Conservation (phyloP, 495 filamentous ascomycete genomes). For the Aspergillus sclerotioniger region DNA sequence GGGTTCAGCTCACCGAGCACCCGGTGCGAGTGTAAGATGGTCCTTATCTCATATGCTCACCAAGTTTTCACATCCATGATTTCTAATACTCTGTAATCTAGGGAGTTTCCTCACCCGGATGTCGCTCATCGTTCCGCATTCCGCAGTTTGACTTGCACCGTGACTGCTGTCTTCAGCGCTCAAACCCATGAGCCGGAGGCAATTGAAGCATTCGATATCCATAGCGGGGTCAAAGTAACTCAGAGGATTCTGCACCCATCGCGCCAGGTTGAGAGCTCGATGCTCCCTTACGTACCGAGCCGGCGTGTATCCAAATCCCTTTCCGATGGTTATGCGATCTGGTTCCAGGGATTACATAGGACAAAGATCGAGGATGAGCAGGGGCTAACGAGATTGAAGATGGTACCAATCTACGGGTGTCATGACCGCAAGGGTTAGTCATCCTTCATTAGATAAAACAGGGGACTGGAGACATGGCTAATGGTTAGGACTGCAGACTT, state of each 20-base stretch:
- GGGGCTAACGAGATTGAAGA: background rate
- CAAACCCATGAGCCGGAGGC: constrained; percentile 1
- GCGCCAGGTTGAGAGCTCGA: background rate
- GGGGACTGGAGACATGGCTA: background rate
- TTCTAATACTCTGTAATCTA: background rate
- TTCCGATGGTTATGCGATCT: background rate
- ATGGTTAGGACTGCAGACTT: constrained; percentile 4
- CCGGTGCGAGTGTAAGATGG: constrained; percentile 11
- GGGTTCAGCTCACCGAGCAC: constrained; percentile 1
- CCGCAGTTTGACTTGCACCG: constrained; percentile 3
- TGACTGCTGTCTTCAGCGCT: background rate
- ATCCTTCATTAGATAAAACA: too few species aligned
- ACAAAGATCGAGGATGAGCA: background rate
- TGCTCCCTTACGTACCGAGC: constrained; percentile 8
- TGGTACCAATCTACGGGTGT: constrained; percentile 9
- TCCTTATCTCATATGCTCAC: too few species aligned
- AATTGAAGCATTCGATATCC: constrained; percentile 9
- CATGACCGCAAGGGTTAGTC: constrained; percentile 9
- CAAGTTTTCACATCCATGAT: background rate
- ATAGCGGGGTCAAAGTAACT: constrained; percentile 2
- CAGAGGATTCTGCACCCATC: background rate
- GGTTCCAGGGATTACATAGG: constrained; percentile 11
- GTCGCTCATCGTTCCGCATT: background rate
- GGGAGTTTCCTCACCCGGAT: constrained; percentile 6
- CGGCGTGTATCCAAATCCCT: background rate